Evolutionary conservation across 2,329 filamentous ascomycete genomes (phyloP).

Genomic region (Neoascochyta sp.): DNA sequence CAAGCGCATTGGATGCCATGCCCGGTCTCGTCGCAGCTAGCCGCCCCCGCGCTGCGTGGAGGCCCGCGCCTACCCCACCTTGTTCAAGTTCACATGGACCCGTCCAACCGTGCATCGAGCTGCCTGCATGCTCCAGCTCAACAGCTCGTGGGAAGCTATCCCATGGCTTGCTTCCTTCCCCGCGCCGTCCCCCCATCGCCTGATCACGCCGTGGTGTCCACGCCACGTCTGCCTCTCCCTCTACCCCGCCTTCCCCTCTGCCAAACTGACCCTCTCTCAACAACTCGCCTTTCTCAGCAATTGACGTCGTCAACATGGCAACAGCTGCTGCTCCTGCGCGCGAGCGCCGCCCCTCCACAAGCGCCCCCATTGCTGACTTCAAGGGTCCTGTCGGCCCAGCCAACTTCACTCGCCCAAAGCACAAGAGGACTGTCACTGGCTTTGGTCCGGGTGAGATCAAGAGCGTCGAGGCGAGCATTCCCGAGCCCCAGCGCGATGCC

Average conservation of each 20-base stretch:
- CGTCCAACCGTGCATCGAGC: conserved; percentile 18
- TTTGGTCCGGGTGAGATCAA: conserved; percentile 91
- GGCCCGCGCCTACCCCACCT: conserved; percentile 25
- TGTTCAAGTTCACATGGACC: conserved; percentile 11
- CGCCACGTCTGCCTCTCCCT: conserved; percentile 10
- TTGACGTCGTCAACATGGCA: conserved; percentile 33
- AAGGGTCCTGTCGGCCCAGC: conserved; percentile 75
- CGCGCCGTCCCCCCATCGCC: conserved; percentile 8
- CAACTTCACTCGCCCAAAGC: conserved; percentile 85
- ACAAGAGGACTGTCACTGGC: conserved; percentile 94
- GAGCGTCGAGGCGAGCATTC: conserved; percentile 84
- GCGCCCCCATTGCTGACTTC: conserved; percentile 81
- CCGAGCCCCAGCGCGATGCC: conserved; percentile 79
- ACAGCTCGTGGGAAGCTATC: conserved; percentile 17
- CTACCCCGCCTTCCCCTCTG: conserved; percentile 27
- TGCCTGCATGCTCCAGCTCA: conserved; percentile 20
- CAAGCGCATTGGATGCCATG: conserved; percentile 14
- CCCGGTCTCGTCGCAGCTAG: conserved; percentile 8
- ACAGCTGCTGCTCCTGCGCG: conserved; percentile 46
- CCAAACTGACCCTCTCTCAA: conserved; percentile 19
- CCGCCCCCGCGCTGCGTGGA: conserved; percentile 6
- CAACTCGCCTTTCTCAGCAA: conserved; percentile 23
- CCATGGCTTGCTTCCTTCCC: conserved; percentile 12
- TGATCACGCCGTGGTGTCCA: conserved; percentile 7
- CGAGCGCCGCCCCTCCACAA: conserved; percentile 76